A percentile compares a stretch with the other conserved stretches of the same genome.
Evolutionary conservation across 305 asterid genomes (phyloP).

Genomic region (Solanum chacoense): DNA sequence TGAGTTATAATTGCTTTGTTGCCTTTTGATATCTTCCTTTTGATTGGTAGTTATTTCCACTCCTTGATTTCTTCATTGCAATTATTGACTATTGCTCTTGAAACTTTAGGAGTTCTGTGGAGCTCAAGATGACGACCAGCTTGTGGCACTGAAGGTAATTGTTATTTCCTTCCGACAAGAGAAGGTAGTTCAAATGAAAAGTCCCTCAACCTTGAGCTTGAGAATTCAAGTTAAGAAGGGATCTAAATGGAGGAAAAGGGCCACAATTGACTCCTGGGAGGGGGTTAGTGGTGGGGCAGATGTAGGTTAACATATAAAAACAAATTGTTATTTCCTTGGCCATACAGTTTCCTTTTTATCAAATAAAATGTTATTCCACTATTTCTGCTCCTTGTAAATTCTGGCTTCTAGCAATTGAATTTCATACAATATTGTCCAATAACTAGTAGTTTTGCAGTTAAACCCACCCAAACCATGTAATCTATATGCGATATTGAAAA

Average conservation of each 20-base stretch:
- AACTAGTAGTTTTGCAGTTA: neutral
- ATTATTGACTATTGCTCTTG: neutral
- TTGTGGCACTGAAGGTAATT: slow-evolving; percentile 15
- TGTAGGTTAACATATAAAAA: neutral
- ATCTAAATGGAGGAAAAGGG: neutral
- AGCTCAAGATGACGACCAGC: slow-evolving; percentile 9
- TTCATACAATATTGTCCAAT: neutral
- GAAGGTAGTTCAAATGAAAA: neutral
- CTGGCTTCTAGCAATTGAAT: neutral
- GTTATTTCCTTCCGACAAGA: neutral
- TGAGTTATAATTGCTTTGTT: neutral
- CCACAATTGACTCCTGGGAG: neutral
- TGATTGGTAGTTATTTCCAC: neutral
- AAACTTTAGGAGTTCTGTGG: slow-evolving; percentile 23
- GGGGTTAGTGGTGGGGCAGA: neutral
- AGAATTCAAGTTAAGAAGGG: neutral
- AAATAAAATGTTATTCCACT: neutral
- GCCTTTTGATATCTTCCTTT: neutral
- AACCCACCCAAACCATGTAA: neutral
- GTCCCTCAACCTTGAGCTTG: neutral
- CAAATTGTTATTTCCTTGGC: neutral
- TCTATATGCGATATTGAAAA: neutral
- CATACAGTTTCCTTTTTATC: neutral
- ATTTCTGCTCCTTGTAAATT: neutral
- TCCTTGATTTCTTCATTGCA: neutral